Base-by-base conservation (phyloP, 306 rosid species). In the Fragaria nilgerrensis region DNA sequence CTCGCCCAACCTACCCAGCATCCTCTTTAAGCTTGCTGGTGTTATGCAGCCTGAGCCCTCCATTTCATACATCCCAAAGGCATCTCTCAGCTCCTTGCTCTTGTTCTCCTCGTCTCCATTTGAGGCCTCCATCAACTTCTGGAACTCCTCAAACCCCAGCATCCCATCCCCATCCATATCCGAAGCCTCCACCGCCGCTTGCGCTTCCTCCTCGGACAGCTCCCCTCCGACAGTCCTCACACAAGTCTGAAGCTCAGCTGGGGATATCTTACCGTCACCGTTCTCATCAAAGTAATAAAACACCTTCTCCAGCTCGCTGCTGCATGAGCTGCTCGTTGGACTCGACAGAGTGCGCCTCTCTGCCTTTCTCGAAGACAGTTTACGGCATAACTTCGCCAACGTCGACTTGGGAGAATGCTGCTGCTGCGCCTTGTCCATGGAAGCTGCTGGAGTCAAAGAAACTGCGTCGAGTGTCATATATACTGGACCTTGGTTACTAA, bases 141-240 rank as follows among this genome's bases (percentile, higher is more conserved):
- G 75, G 45, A 84, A 84, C 48, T 84, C 87, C 3, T 80, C 76
- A 23, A 79, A 65, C 5, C 80, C 81, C 68, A 84, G 73, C 41
- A 64, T 75, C 34, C 87, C 87, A 20, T 84, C 87, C 20, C 87
- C 81, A 32, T 84, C 83, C 76, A 58, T 64, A 63, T 84, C 87
- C 10, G 73, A 68, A 13, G 41, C 58, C 8, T 16, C 71, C 52
- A 84, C 74, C 7, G 72, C 87, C 3, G 77, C 73, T 19, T 66
- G 73, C 0, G 87, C 87, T 65, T 80, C 87, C 47, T 80, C 81
- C 7, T 13, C 55, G 0, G 87, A 84, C 11, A 84, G 59, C 44
- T 69, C 56, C 2, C 80, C 78, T 4, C 86, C 84, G 0, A 16
- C 34, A 41, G 53, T 44, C 29, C 55, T 73, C 37, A 84, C 75